A percentile compares a stretch with the other conserved stretches of the same genome.
phyloP scores from a whole-genome alignment of 345 rosid species.

The Turritis glabra region DNA sequence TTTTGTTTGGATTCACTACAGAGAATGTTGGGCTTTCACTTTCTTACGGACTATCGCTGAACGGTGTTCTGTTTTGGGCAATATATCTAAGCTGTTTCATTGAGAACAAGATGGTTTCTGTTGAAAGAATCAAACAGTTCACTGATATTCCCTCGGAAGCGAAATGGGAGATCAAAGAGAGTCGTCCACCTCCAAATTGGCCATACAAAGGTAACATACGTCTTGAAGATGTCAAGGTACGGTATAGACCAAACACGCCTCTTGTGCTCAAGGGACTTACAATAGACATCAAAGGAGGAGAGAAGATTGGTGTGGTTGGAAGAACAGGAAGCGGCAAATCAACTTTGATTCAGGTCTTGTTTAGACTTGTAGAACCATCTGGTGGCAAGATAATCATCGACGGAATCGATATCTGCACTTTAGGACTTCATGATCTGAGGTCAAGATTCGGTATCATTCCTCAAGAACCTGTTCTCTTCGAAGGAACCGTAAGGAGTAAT shows the following conservation, averaged over 20 bases:
- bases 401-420: slow-evolving; percentile 65
- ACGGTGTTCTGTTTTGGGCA: slow-evolving; percentile 73
- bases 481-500: slow-evolving; percentile 95
- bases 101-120: slow-evolving; percentile 90
- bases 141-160: slow-evolving; percentile 80
- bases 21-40: slow-evolving; percentile 91
- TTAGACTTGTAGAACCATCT: slow-evolving; percentile 87
- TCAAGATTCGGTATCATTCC: slow-evolving; percentile 96
- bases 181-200: slow-evolving; percentile 75
- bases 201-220: slow-evolving; percentile 72
- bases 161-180: slow-evolving; percentile 66
- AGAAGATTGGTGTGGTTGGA: slow-evolving; percentile 90
- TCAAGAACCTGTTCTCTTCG: slow-evolving; percentile 96
- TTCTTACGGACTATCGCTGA: slow-evolving; percentile 89
- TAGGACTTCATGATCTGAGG: slow-evolving; percentile 92
- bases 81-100: slow-evolving; percentile 82
- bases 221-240: slow-evolving; percentile 80
- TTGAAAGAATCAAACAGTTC: slow-evolving; percentile 90
- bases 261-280: slow-evolving; percentile 83
- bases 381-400: slow-evolving; percentile 81
- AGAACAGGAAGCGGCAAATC: slow-evolving; percentile 99
- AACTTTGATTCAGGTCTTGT: slow-evolving; percentile 85
- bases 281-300: slow-evolving; percentile 80
- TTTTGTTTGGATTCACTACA: slow-evolving; percentile 23
- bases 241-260: slow-evolving; percentile 88